These are phyloP conservation scores for Aspergillus neotritici DNA, from an alignment of 2,329 filamentous ascomycete genomes.

Conservation along the genomic window DNA sequence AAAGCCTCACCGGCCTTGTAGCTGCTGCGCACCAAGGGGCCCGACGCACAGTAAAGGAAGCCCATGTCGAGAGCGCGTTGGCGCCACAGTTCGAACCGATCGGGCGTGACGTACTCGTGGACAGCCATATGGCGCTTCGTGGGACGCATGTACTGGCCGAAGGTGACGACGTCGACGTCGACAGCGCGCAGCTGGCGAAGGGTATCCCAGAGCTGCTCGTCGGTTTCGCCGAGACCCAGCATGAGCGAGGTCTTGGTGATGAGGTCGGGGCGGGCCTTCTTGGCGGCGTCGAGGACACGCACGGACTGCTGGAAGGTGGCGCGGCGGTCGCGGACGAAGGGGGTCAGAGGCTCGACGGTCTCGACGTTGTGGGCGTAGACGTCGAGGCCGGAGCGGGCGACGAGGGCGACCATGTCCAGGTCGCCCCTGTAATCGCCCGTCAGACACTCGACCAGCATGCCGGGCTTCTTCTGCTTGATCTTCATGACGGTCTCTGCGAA, in stretches of 20 bases:
- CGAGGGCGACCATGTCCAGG: constrained; percentile 75
- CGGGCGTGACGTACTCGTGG: constrained; percentile 87
- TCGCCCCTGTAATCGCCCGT: constrained; percentile 82
- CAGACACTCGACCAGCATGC: constrained; percentile 42
- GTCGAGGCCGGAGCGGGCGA: constrained; percentile 83
- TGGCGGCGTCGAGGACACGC: constrained; percentile 71
- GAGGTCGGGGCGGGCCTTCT: constrained; percentile 66
- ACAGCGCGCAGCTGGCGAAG: constrained; percentile 72
- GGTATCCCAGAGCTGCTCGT: constrained; percentile 75
- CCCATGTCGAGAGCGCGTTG: constrained; percentile 87
- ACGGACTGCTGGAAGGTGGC: constrained; percentile 86
- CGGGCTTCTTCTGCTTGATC: constrained; percentile 70
- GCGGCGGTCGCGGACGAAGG: constrained; percentile 80
- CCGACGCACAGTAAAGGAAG: constrained; percentile 93
- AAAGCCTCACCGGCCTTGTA: constrained; percentile 99
- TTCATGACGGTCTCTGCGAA: constrained; percentile 90
- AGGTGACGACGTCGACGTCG: constrained; percentile 90
- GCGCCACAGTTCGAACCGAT: constrained; percentile 86
- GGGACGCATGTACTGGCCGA: constrained; percentile 99
- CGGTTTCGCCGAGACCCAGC: constrained; percentile 89
- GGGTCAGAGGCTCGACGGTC: constrained; percentile 85
- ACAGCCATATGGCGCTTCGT: constrained; percentile 98
- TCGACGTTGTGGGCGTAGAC: constrained; percentile 98
- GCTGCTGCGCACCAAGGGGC: constrained; percentile 84
- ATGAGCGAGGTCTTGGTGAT: constrained; percentile 99